Evolutionary conservation across 139 green algal genomes (phyloP), one percentile per base, ranked within the genome.

Genomic region (Coelastrella sp.): DNA sequence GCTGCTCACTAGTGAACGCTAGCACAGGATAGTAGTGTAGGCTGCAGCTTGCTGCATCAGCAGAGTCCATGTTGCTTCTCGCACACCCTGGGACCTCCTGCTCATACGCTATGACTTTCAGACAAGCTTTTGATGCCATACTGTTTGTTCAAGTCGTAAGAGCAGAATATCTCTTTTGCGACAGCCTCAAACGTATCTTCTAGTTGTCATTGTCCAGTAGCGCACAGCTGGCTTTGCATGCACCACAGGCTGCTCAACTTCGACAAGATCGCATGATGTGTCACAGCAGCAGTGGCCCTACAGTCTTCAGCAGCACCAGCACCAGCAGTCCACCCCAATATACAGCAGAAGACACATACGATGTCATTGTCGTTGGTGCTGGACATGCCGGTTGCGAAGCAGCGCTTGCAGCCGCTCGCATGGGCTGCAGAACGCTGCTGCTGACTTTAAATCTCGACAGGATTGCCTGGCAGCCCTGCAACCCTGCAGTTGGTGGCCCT

Each of bases 361-460:
- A 99, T 81, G 96, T 99, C 21, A 93, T 99, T 38, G 96, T 99
- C 25, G 96, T 99, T 21, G 97, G 97, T 17, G 97, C 89, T 0
- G 97, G 97, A 9, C 97, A 99, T 85, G 97, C 97, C 6, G 97
- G 97, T 19, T 98, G 96, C 81, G 97, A 99, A 88, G 97, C 97
- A 21, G 97, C 97, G 15, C 93, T 99, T 15, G 97, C 97, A 8
- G 89, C 97, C 4, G 94, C 96, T 0, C 91, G 96, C 5, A 82
- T 96, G 69, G 97, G 96, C 60, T 90, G 89, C 68, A 90, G 91
- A 3, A 99, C 97, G 9, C 91, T 99, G 69, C 91, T 99, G 69
- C 90, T 99, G 19, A 99, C 96, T 0, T 89, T 99, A 0, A 98
- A 94, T 84, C 89, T 99, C 21, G 97, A 99, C 92, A 81, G 91